Conservation (phyloP, 169 alveolate genomes). For the Plasmodium billcollinsi region DNA sequence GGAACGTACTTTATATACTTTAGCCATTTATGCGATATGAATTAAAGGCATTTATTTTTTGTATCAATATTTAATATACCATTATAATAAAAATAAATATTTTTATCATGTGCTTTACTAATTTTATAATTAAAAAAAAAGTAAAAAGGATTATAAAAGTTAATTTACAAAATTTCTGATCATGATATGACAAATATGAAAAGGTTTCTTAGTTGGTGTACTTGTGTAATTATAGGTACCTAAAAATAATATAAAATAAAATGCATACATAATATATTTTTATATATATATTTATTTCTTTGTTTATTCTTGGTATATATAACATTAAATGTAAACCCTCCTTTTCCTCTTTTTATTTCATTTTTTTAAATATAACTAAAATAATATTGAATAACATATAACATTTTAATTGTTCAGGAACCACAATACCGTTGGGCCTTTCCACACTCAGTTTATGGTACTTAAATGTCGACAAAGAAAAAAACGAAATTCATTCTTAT, state of each 20-base stretch:
- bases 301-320: neutral
- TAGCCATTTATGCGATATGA: too few species aligned
- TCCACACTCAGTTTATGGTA: constrained; percentile 52
- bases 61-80: too few species aligned
- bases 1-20: too few species aligned
- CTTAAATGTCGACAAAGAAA: constrained; percentile 56
- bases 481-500: constrained; percentile 27
- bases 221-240: constrained; percentile 43
- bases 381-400: neutral
- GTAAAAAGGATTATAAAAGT: too few species aligned
- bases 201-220: constrained; percentile 36
- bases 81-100: too few species aligned
- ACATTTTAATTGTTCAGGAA: constrained; percentile 21
- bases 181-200: constrained; percentile 14
- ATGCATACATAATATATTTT: constrained; percentile 2
- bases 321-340: too few species aligned
- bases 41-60: too few species aligned
- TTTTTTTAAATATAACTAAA: neutral
- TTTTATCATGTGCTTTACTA: too few species aligned
- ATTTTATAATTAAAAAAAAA: too few species aligned
- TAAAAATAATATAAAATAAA: constrained; percentile 1
- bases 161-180: neutral
- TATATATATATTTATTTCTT: neutral
- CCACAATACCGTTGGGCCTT: constrained; percentile 52
- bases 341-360: neutral